Percentiles rank a stretch among this genome's conserved stretches.
Conservation (phyloP, 1,284 basidiomycete genomes). For the Ceratobasidium sp. region DNA sequence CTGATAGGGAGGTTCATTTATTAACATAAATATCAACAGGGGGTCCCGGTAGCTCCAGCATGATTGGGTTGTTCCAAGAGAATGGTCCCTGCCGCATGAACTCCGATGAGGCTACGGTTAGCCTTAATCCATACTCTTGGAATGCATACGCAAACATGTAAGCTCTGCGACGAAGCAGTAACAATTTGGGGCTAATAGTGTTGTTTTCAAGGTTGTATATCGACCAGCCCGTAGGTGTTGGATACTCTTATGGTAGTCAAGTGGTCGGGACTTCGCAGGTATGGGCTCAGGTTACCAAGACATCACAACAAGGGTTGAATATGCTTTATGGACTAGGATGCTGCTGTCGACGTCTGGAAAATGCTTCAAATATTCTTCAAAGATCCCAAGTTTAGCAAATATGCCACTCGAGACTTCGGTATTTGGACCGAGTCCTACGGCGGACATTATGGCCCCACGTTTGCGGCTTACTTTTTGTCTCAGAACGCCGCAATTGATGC, state of each 20-base stretch:
- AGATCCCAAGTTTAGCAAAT: constrained; percentile 68
- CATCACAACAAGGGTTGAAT: not conserved
- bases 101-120: constrained; percentile 65
- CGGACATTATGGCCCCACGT: constrained; percentile 75
- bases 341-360: constrained; percentile 56
- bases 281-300: not conserved
- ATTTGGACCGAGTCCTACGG: constrained; percentile 72
- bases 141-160: constrained; percentile 76
- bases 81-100: constrained; percentile 72
- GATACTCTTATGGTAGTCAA: constrained; percentile 72
- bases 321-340: constrained; percentile 53
- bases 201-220: constrained; percentile 68
- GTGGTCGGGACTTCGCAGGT: constrained; percentile 54
- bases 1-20: constrained; percentile 55
- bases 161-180: constrained; percentile 5
- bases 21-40: constrained; percentile 3
- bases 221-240: constrained; percentile 78
- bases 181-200: not conserved
- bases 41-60: constrained; percentile 48
- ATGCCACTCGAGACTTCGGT: constrained; percentile 67
- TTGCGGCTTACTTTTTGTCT: constrained; percentile 67
- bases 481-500: constrained; percentile 69
- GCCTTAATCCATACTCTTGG: constrained; percentile 72
- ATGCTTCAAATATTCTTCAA: constrained; percentile 76
- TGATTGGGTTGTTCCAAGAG: constrained; percentile 60